Percentiles rank a stretch among this genome's conserved stretches.
Evolutionary conservation across 73 alveolate species (phyloP).

Genomic region (Paramecium octaurelia): DNA sequence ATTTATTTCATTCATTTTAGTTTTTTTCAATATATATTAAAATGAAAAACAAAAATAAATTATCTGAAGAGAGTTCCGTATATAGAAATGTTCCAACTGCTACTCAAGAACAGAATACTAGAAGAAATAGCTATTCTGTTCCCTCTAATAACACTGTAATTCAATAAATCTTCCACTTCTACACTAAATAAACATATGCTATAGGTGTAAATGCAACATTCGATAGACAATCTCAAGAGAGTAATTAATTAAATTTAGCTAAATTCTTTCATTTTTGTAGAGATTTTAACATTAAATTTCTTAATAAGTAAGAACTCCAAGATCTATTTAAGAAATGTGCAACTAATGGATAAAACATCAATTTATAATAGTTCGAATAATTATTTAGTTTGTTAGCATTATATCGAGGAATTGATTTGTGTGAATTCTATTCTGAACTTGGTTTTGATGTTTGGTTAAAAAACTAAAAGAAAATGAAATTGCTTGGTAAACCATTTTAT

Average conservation of each 20-base stretch:
- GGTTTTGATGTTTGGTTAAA: neutral
- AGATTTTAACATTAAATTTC: neutral
- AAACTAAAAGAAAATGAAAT: neutral
- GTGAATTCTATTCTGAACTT: neutral
- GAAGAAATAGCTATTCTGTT: neutral
- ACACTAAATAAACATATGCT: conserved; percentile 16
- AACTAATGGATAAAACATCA: neutral
- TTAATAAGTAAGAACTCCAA: neutral
- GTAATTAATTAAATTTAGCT: neutral
- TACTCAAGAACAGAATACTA: neutral
- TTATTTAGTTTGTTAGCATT: neutral
- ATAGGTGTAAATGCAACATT: conserved; percentile 11
- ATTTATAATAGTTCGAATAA: neutral
- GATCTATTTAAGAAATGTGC: neutral
- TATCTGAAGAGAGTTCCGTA: neutral
- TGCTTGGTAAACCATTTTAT: conserved; percentile 4
- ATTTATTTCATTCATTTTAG: neutral
- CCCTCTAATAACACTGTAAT: neutral
- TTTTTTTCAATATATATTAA: neutral
- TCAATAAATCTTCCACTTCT: neutral
- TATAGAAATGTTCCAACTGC: neutral
- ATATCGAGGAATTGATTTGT: neutral
- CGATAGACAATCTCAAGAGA: conserved; percentile 2
- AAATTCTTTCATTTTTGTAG: conserved; percentile 20
- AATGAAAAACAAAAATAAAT: neutral